phyloP scores from a whole-genome alignment of 805 yeast species.

The Ogataea ramenticola region DNA sequence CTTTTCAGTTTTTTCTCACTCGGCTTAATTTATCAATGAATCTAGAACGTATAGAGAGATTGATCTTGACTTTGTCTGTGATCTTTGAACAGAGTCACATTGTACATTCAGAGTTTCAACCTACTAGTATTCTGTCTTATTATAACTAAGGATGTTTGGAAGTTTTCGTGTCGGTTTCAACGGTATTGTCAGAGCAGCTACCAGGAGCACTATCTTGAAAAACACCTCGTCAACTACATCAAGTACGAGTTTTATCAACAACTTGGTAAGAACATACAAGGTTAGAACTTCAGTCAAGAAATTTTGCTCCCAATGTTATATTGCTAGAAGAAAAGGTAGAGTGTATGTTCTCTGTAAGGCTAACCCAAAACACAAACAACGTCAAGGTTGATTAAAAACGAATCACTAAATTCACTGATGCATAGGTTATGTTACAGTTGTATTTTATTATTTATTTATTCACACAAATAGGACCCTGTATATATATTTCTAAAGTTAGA shows the following conservation, averaged over 20 bases:
- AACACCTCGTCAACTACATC: conserved; percentile 1
- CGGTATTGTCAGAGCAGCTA: background rate
- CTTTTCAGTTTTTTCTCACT: too few relatives aligned
- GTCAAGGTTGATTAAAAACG: conserved; percentile 56
- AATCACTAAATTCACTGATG: background rate
- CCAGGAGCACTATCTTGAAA: background rate
- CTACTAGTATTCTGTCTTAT: background rate
- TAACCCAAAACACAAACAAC: conserved; percentile 90
- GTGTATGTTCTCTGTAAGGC: conserved; percentile 91
- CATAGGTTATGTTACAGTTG: too few relatives aligned
- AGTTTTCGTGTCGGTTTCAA: background rate
- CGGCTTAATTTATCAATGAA: too few relatives aligned
- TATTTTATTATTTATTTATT: too few relatives aligned
- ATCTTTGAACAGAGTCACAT: too few relatives aligned
- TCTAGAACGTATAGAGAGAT: too few relatives aligned
- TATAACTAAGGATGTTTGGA: background rate
- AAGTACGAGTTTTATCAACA: conserved; percentile 7
- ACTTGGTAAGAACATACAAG: conserved; percentile 64
- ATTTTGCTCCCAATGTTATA: conserved; percentile 84
- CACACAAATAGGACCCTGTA: too few relatives aligned
- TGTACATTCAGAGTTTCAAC: background rate
- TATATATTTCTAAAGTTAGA: too few relatives aligned
- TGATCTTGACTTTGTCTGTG: too few relatives aligned
- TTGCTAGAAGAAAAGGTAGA: conserved; percentile 92
- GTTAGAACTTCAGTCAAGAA: conserved; percentile 90